Evolutionary conservation across 495 filamentous ascomycete species (phyloP), one percentile per base, ranked within the genome.

Genomic region (Penicillium subrubescens): DNA sequence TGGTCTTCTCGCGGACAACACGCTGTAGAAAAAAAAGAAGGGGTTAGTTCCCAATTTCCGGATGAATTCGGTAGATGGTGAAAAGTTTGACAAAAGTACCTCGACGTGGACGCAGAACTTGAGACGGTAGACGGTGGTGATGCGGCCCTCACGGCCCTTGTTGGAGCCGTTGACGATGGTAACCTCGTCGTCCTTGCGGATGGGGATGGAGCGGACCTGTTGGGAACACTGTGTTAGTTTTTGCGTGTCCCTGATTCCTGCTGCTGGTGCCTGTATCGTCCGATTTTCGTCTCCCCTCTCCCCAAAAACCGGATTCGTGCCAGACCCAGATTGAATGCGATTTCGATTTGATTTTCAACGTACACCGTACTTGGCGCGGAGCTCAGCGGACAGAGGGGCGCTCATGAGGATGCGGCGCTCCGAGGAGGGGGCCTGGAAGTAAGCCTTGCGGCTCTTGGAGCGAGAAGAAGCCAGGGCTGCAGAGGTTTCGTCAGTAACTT

Each of bases 121-220:
- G 73, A 97, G 91, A 82, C 95, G 94, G 91, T 99, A 98, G 77
- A 97, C 93, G 71, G 88, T 89, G 73, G 88, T 93, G 82, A 99
- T 86, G 83, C 96, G 75, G 83, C 94, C 94, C 81, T 97, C 93
- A 71, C 92, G 92, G 79, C 93, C 94, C 87, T 97, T 97, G 84
- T 95, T 88, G 80, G 80, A 79, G 70, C 95, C 95, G 60, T 95
- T 93, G 71, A 90, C 86, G 73, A 99, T 88, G 73, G 82, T 80
- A 71, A 98, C 53, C 82, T 97, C 92, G 82, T 99, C 95, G 80
- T 97, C 94, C 82, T 96, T 96, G 85, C 95, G 93, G 86, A 99
- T 87, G 75, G 95, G 95, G 76, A 99, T 96, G 73, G 90, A 90
- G 82, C 93, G 94, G 80, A 97, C 93, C 92, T 97, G 72, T 68